Evolutionary conservation across 345 rosid genomes (phyloP).

Genomic region (Boechera divaricarpa): DNA sequence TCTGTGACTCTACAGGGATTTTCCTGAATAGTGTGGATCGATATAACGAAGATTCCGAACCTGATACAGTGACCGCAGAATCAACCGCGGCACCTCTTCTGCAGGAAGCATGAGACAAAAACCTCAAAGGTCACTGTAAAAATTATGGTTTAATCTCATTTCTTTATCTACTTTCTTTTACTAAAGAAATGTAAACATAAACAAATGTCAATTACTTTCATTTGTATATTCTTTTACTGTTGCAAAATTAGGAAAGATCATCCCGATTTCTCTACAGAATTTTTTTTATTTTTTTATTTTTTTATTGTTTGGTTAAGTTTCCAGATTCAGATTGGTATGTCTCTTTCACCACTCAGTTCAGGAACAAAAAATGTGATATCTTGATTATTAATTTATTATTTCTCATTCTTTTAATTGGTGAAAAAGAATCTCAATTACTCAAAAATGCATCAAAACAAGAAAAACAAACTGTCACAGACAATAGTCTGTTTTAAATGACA

Average conservation of each 20-base stretch:
- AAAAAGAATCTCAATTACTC: conserved; percentile 2
- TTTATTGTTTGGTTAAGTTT: background rate
- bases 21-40: conserved; percentile 75
- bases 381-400: background rate
- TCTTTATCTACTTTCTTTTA: conserved; percentile 10
- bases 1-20: conserved; percentile 56
- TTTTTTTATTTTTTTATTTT: background rate
- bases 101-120: conserved; percentile 42
- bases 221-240: conserved; percentile 21
- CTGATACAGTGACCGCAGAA: conserved; percentile 41
- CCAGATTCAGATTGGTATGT: background rate
- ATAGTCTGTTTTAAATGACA: background rate
- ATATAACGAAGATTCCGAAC: conserved; percentile 64
- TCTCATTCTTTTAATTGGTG: background rate
- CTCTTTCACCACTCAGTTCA: background rate
- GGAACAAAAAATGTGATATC: background rate
- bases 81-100: conserved; percentile 63
- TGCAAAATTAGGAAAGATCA: conserved; percentile 11
- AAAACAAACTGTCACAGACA: background rate
- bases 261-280: background rate
- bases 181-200: conserved; percentile 9
- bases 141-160: conserved; percentile 4
- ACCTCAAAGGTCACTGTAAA: conserved; percentile 15
- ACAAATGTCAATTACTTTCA: background rate
- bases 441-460: background rate